Evolutionary conservation across 192 early-diverging fungal species (phyloP).

Genomic region (Coemansia sp.): DNA sequence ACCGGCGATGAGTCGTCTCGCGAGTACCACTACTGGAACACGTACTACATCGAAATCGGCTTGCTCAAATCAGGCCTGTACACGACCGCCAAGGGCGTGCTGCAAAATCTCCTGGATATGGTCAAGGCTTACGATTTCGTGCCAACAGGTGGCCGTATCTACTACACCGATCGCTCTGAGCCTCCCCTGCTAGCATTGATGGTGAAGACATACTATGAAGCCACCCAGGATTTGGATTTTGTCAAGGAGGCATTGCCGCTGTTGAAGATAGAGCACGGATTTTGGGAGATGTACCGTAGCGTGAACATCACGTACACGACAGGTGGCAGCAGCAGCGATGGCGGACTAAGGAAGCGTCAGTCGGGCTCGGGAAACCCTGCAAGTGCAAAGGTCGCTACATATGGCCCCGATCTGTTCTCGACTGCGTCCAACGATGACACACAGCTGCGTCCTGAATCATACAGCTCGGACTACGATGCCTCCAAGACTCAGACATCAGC

Average conservation of each 20-base stretch:
- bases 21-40: constrained; percentile 75
- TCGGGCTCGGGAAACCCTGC: constrained; percentile 5
- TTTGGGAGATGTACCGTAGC: constrained; percentile 62
- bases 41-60: constrained; percentile 66
- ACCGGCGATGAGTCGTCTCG: constrained; percentile 64
- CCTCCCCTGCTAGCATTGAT: constrained; percentile 70
- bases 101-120: constrained; percentile 65
- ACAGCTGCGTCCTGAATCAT: constrained; percentile 23
- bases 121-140: constrained; percentile 62
- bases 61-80: constrained; percentile 58
- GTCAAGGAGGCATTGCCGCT: constrained; percentile 58
- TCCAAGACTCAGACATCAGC: constrained; percentile 11
- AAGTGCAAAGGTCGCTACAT: constrained; percentile 22
- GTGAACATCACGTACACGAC: constrained; percentile 37
- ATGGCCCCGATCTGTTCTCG: constrained; percentile 29
- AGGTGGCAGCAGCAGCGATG: constrained; percentile 10
- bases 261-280: constrained; percentile 62
- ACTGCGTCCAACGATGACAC: constrained; percentile 2
- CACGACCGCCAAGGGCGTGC: constrained; percentile 60
- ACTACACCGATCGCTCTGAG: constrained; percentile 73
- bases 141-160: constrained; percentile 72
- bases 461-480: constrained; percentile 13
- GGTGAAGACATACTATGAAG: constrained; percentile 63
- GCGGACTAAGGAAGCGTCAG: constrained; percentile 16
- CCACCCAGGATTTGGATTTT: constrained; percentile 58